Percentiles rank a stretch among this genome's conserved stretches.
Evolutionary conservation across 2,329 filamentous ascomycete genomes (phyloP).

Genomic region (Fusarium fracticaudum): DNA sequence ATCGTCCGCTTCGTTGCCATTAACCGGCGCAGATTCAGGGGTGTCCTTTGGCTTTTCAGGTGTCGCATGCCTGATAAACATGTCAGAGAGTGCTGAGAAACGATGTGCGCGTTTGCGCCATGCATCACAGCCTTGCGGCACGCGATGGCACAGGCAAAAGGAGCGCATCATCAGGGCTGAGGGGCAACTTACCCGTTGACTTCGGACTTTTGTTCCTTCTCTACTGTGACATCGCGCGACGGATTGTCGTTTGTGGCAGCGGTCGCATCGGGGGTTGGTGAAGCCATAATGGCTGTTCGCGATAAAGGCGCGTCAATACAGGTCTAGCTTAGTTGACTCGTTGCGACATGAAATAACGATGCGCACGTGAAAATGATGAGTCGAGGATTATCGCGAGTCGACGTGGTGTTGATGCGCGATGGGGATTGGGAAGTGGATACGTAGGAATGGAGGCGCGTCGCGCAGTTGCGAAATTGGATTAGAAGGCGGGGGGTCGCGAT

Average conservation of each 20-base stretch:
- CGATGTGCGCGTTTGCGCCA: background rate
- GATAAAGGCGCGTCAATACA: slow-evolving; percentile 42
- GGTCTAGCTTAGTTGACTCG: slow-evolving; percentile 42
- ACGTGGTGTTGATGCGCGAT: slow-evolving; percentile 28
- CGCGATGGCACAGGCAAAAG: slow-evolving; percentile 19
- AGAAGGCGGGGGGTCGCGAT: slow-evolving; percentile 28
- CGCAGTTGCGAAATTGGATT: slow-evolving; percentile 23
- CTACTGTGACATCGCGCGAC: slow-evolving; percentile 46
- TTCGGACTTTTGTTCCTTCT: slow-evolving; percentile 47
- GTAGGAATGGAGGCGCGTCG: slow-evolving; percentile 38
- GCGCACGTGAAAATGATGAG: slow-evolving; percentile 3
- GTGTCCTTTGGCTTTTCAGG: slow-evolving; percentile 35
- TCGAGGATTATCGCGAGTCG: background rate
- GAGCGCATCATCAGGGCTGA: slow-evolving; percentile 1
- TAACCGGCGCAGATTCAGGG: slow-evolving; percentile 38
- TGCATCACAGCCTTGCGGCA: slow-evolving; percentile 11
- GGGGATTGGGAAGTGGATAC: slow-evolving; percentile 22
- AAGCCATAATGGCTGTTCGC: slow-evolving; percentile 65
- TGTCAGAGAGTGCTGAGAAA: slow-evolving; percentile 38
- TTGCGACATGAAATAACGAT: slow-evolving; percentile 51
- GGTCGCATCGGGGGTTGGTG: slow-evolving; percentile 55
- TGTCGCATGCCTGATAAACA: slow-evolving; percentile 41
- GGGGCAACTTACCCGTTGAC: slow-evolving; percentile 51
- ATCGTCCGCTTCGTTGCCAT: slow-evolving; percentile 41
- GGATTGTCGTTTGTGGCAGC: slow-evolving; percentile 56